Base-by-base conservation (phyloP, 148 eudicot genomes). In the Oxyria digyna region DNA sequence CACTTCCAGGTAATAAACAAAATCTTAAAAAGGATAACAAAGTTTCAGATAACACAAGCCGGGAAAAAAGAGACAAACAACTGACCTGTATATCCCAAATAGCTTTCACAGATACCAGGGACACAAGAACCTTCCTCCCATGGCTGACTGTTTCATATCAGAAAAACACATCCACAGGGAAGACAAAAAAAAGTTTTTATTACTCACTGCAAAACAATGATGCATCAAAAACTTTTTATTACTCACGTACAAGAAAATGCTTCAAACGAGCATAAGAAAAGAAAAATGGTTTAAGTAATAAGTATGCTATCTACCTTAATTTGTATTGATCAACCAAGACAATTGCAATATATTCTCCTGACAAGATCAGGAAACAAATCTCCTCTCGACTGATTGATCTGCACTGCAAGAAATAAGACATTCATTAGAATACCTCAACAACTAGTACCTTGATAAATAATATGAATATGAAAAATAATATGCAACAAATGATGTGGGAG, bases 321-420 rank as follows among this genome's bases (percentile, higher is more conserved):
- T 79, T 85, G 72, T 81, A 85, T 73, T 88, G 99, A 83, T 95
- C 93, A 73, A 95, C 97, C 79, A 95, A 77, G 74, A 87, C 96
- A 80, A 95, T 87, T 40, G 89, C 96, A 67, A 88, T 69, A 75
- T 84, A 87, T 31, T 88, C 84, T 77, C 99, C 97, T 24, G 99
- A 95, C 82, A 88, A 81, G 69, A 95, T 87, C 81, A 85, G 72
- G 12, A 81, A 49, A 62, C 87, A 81, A 31, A 95, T 74, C 59
- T 95, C 89, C 80, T 88, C 79, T 78, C 74, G 77, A 71, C 85
- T 85, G 74, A 95, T 78, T 57, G 97, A 88, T 83, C 93, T 95
- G 96, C 87, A 79, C 99, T 95, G 99, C 84, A 82, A 73, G 74
- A 84, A 83, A 62, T 76, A 49, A 66, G 52, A 69, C 68, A 49